Base-by-base conservation (phyloP, 306 rosid species). In the Prunus armeniaca region DNA sequence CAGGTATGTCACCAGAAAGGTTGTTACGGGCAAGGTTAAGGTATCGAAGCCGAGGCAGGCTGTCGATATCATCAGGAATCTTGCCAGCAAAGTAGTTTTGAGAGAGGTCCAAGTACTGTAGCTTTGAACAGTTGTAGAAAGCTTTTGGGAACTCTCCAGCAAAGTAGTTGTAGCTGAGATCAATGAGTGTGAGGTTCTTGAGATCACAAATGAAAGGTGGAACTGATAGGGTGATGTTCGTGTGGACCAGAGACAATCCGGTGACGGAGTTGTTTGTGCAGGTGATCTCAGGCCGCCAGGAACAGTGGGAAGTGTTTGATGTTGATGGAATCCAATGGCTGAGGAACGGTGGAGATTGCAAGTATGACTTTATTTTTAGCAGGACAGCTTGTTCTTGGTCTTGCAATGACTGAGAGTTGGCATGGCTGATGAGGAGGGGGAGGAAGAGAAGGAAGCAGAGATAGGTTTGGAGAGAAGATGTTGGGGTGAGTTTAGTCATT, bases 121-220 rank as follows among this genome's bases (percentile, higher is more conserved):
- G 82, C 30, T 88, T 87, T n/a, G 91, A 79, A 60, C 98, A 93
- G 22, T 74, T 76, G 72, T 80, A 84, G 27, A 93, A 71, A 66
- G 72, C 58, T 24, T 27, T 86, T 6, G 95, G 96, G 71, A 93
- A 93, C 64, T 60, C 83, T 7, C 86, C 86, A 1, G 90, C 32
- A 27, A 93, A 77, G n/a, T 0, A 71, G 72, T 91, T 89, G 8
- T 3, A 0, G 14, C 38, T 67, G 78, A 87, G 83, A 66, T 86
- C 68, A 71, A 93, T 77, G 34, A n/a, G 49, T 49, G 85, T 77
- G 73, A 93, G 91, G 30, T 89, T 91, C 49, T 45, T 81, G 70
- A 93, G 91, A 57, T 89, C 88, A 80, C 91, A 93, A 25, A 93
- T 56, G 84, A 89, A 87, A 73, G 84, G 7, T 10, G 98, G 98